A percentile compares a stretch with the other conserved stretches of the same genome.
Evolutionary conservation across 1,284 basidiomycete genomes (phyloP).

Genomic region (Cerioporus squamosus): DNA sequence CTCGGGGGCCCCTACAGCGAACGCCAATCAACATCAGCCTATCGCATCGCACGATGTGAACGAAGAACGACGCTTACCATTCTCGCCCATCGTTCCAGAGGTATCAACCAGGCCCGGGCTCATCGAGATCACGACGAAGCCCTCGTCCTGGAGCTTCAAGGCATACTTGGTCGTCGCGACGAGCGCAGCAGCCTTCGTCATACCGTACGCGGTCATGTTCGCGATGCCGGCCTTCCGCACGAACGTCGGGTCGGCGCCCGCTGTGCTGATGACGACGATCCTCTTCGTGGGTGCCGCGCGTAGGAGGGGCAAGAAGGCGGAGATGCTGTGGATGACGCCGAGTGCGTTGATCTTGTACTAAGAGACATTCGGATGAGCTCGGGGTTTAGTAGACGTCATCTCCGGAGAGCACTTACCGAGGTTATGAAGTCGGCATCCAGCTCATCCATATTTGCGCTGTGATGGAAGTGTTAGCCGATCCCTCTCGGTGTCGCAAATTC

Average conservation of each 20-base stretch:
- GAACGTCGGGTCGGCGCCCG: not conserved
- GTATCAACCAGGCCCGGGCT: not conserved
- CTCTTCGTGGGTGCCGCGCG: slow-evolving; percentile 41
- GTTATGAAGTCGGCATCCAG: slow-evolving; percentile 22
- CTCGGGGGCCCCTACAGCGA: not conserved
- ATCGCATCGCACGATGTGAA: not conserved
- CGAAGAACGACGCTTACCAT: not conserved
- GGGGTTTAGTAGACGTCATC: not conserved
- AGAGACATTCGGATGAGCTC: no score
- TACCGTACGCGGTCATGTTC: slow-evolving; percentile 33
- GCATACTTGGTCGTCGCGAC: slow-evolving; percentile 46
- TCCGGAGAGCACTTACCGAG: slow-evolving; percentile 1
- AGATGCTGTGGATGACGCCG: slow-evolving; percentile 41
- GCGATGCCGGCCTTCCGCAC: slow-evolving; percentile 19
- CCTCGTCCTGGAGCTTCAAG: slow-evolving; percentile 6
- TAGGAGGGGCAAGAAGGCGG: slow-evolving; percentile 43
- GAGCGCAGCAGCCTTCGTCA: slow-evolving; percentile 43
- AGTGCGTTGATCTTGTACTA: slow-evolving; percentile 42
- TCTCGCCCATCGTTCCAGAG: slow-evolving; percentile 1
- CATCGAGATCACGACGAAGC: slow-evolving; percentile 14
- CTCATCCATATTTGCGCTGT: slow-evolving; percentile 17
- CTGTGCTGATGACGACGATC: slow-evolving; percentile 37
- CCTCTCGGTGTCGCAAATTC: no score
- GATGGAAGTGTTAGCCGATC: not conserved
- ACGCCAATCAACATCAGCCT: not conserved